Conservation (phyloP, 345 rosid species). For the Eucalyptus cloeziana region DNA sequence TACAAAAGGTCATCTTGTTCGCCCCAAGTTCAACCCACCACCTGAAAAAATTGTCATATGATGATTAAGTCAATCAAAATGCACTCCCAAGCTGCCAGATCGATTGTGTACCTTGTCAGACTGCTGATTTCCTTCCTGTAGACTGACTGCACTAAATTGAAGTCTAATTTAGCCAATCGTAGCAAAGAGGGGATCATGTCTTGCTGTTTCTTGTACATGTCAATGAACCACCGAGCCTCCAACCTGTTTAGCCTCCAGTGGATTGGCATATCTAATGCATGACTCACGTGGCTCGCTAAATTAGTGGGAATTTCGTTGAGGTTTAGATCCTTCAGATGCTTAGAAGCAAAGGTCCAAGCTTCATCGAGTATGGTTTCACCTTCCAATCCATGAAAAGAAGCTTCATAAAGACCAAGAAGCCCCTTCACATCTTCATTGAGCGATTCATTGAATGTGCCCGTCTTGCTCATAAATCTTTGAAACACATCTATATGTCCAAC, state of each 20-base stretch:
- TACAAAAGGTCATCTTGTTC: no score
- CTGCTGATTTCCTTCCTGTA: not conserved
- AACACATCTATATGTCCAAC: not conserved
- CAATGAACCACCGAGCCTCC: slow-evolving; percentile 3
- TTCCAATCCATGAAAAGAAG: not conserved
- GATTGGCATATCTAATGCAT: slow-evolving; percentile 3
- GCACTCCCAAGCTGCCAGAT: not conserved
- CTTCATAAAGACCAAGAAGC: slow-evolving; percentile 8
- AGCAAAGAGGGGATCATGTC: not conserved
- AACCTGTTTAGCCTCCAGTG: not conserved
- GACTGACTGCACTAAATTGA: not conserved
- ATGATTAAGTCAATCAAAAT: no score
- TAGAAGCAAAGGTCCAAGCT: not conserved
- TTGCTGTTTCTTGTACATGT: not conserved
- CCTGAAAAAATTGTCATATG: no score
- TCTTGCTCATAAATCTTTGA: not conserved
- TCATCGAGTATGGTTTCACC: slow-evolving; percentile 1
- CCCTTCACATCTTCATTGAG: not conserved
- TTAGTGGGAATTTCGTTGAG: not conserved
- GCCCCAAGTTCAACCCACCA: no score
- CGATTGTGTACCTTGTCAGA: not conserved
- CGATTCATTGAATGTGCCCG: not conserved
- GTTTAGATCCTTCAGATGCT: not conserved
- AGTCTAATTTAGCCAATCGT: slow-evolving; percentile 1
- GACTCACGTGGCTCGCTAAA: not conserved